Evolutionary conservation across 2,329 filamentous ascomycete species (phyloP).

Genomic region (Trichophyton equinum): DNA sequence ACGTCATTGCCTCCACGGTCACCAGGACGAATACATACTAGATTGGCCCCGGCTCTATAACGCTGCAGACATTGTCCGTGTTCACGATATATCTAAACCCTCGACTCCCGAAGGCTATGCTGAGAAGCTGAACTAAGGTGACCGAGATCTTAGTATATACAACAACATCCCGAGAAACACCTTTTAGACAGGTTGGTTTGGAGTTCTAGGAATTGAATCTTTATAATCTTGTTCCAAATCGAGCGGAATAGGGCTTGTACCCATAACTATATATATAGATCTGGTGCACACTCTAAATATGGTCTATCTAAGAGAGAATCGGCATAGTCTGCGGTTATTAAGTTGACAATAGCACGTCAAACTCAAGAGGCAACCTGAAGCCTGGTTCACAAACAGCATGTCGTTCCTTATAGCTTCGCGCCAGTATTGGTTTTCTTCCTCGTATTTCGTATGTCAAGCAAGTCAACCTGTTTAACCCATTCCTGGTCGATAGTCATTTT

Average conservation of each 20-base stretch:
- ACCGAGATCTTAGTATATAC: neutral
- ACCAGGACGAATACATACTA: constrained; percentile 58
- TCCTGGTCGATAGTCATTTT: constrained; percentile 47
- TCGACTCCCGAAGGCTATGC: constrained; percentile 5
- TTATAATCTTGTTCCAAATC: neutral
- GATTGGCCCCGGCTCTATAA: constrained; percentile 53
- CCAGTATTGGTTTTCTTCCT: constrained; percentile 5
- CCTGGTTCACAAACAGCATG: too few relatives aligned
- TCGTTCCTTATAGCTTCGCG: constrained; percentile 19
- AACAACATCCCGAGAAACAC: neutral
- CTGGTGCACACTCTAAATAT: neutral
- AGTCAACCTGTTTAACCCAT: constrained; percentile 27
- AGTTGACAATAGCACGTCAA: too few relatives aligned
- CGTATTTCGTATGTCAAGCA: neutral
- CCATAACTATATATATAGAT: neutral
- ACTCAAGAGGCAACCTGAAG: too few relatives aligned
- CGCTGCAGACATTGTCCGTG: constrained; percentile 42
- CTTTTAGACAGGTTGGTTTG: neutral
- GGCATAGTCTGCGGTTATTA: neutral
- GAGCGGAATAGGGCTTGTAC: neutral
- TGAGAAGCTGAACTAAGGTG: constrained; percentile 5
- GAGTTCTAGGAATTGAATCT: neutral
- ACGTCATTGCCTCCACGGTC: constrained; percentile 59
- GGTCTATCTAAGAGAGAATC: neutral
- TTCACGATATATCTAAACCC: constrained; percentile 9